Evolutionary conservation across 805 yeast species (phyloP).

Genomic region (Candida michaelii): DNA sequence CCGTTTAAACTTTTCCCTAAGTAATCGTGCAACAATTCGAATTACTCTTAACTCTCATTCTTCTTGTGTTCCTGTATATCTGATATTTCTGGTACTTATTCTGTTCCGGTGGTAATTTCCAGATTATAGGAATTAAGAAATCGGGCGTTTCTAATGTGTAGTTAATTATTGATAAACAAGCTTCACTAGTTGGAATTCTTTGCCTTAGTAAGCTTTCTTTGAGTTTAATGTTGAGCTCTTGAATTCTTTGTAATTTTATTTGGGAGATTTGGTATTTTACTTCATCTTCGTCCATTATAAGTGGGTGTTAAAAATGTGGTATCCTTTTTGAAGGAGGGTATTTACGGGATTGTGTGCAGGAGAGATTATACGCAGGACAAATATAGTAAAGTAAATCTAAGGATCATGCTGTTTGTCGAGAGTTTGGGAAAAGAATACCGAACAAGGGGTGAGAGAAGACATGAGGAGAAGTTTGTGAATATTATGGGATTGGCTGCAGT

Average conservation of each 20-base stretch:
- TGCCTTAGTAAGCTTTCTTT: slow-evolving; percentile 52
- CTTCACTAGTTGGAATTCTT: slow-evolving; percentile 64
- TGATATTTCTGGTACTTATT: slow-evolving; percentile 34
- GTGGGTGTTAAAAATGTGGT: slow-evolving; percentile 4
- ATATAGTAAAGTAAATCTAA: too few species aligned
- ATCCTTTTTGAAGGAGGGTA: not conserved
- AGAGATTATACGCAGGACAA: not conserved
- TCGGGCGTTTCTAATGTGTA: slow-evolving; percentile 46
- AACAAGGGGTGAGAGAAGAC: too few species aligned
- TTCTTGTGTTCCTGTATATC: slow-evolving; percentile 14
- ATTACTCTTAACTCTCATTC: slow-evolving; percentile 2
- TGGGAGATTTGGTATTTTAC: slow-evolving; percentile 44
- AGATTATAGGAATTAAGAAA: slow-evolving; percentile 44
- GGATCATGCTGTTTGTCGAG: too few species aligned
- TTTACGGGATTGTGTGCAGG: too few species aligned
- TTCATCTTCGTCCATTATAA: slow-evolving; percentile 15
- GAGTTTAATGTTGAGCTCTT: slow-evolving; percentile 54
- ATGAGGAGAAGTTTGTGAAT: too few species aligned
- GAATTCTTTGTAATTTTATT: slow-evolving; percentile 60
- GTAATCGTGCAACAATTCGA: slow-evolving; percentile 34
- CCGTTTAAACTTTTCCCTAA: too few species aligned
- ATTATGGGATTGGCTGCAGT: too few species aligned
- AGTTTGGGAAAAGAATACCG: too few species aligned
- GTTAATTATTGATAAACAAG: slow-evolving; percentile 49
- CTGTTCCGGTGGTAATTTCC: slow-evolving; percentile 36